phyloP scores from a whole-genome alignment of 208 protist genomes.

The Trypanosoma cruzi region DNA sequence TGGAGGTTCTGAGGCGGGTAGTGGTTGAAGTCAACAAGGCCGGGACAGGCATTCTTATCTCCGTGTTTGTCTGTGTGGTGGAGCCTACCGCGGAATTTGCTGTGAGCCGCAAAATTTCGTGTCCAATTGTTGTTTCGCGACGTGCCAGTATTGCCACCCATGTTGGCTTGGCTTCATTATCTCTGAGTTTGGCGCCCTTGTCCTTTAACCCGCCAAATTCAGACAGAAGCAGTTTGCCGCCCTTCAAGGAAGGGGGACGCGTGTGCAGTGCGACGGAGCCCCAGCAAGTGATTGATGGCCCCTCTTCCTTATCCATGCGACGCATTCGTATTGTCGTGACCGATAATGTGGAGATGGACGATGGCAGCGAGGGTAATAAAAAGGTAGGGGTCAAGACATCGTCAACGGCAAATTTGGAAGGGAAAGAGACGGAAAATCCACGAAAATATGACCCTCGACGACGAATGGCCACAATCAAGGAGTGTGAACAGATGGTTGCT shows the following conservation, averaged over 20 bases:
- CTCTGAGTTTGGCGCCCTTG: neutral
- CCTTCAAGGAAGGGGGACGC: slow-evolving; percentile 6
- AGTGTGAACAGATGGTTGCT: slow-evolving; percentile 32
- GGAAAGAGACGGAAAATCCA: neutral
- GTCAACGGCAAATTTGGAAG: neutral
- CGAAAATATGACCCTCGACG: neutral
- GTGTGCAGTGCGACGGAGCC: neutral
- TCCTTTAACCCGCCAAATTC: neutral
- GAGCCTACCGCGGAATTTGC: neutral
- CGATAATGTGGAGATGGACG: neutral
- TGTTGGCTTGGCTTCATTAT: neutral
- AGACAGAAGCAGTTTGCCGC: neutral
- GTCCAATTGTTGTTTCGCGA: slow-evolving; percentile 1
- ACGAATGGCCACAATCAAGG: neutral
- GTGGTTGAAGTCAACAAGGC: slow-evolving; percentile 22
- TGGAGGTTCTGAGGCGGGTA: slow-evolving; percentile 49
- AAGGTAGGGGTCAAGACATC: neutral
- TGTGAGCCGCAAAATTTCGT: neutral
- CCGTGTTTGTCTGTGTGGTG: slow-evolving; percentile 1
- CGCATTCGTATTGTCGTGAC: slow-evolving; percentile 13
- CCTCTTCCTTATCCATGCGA: neutral
- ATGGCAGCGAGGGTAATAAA: neutral
- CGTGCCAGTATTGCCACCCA: neutral
- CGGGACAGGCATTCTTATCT: slow-evolving; percentile 7
- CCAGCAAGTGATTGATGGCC: slow-evolving; percentile 13